Conservation (phyloP, 2,329 filamentous ascomycete genomes). For the Fusarium chaquense region DNA sequence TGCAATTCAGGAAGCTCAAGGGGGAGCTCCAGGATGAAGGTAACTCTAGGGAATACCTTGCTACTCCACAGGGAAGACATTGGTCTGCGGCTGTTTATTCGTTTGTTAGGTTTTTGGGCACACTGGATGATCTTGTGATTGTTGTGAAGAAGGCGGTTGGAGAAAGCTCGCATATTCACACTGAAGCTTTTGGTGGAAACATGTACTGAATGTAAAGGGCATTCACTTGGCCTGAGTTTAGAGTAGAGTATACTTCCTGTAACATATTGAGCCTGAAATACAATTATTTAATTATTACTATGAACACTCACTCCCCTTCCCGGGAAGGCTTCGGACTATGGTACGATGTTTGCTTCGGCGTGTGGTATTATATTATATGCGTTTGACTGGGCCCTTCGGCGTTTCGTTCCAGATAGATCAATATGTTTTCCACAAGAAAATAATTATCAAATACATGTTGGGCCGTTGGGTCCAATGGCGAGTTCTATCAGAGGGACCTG, state of each 20-base stretch:
- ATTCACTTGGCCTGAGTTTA: too few species aligned
- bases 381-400: neutral
- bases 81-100: conserved; percentile 25
- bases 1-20: conserved; percentile 22
- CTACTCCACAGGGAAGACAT: conserved; percentile 10
- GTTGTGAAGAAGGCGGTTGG: conserved; percentile 25
- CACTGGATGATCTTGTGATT: conserved; percentile 15
- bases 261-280: neutral
- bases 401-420: neutral
- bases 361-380: neutral
- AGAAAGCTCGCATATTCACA: conserved; percentile 17
- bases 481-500: neutral
- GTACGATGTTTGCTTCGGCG: neutral
- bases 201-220: neutral
- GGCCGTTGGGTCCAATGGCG: neutral
- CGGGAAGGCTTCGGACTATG: too few species aligned
- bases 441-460: neutral
- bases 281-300: neutral
- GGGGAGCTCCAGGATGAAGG: conserved; percentile 21
- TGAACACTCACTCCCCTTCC: too few species aligned
- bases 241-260: neutral
- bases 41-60: conserved; percentile 6
- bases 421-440: neutral
- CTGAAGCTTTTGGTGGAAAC: conserved; percentile 16
- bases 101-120: conserved; percentile 22